Evolutionary conservation across 2,329 filamentous ascomycete genomes (phyloP).

Genomic region (Cercospora canescens): DNA sequence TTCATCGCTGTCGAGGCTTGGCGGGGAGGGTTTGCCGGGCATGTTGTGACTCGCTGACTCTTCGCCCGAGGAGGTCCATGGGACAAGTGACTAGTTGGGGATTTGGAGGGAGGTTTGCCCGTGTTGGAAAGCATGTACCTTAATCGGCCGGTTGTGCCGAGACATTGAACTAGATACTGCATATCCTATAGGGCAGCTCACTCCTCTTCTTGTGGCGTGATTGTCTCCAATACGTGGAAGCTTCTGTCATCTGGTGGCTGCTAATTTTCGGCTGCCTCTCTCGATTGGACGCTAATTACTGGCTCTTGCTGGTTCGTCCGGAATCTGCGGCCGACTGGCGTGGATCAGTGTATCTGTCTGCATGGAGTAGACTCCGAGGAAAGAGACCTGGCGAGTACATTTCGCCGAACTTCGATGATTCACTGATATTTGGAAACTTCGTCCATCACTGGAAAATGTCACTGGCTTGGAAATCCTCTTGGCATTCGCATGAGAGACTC

Average conservation of each 20-base stretch:
- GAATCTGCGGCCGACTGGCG: no score
- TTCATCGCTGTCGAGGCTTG: no score
- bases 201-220: neutral
- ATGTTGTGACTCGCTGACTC: no score
- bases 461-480: no score
- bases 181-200: neutral
- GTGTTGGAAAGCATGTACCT: neutral
- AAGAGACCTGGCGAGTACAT: neutral
- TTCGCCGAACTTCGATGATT: neutral
- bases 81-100: neutral
- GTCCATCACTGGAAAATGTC: no score
- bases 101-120: neutral
- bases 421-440: no score
- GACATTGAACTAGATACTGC: neutral
- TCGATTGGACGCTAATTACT: neutral
- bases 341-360: neutral
- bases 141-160: neutral
- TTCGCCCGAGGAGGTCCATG: no score
- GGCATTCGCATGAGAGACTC: no score
- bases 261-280: no score
- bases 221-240: neutral
- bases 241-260: neutral
- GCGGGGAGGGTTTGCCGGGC: no score
- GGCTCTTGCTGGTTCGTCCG: neutral
- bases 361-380: neutral